phyloP scores from a whole-genome alignment of 768 basidiomycete genomes.

The Agaricus bisporus region DNA sequence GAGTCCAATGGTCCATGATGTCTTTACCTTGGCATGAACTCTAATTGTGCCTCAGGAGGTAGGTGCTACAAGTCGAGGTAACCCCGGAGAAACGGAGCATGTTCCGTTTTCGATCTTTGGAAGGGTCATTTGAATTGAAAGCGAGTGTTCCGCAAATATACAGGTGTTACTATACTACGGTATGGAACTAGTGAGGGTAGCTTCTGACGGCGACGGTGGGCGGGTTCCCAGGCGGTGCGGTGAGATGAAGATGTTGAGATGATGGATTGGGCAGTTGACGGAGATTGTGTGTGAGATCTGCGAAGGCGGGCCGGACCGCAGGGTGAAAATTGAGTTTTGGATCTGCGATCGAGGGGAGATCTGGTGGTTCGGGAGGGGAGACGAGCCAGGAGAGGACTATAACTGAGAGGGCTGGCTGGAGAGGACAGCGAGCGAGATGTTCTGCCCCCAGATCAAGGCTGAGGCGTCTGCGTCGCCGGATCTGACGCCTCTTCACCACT shows the following conservation, averaged over 20 bases:
- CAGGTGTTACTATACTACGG: too few species aligned
- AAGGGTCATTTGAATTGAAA: too few species aligned
- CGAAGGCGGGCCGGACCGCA: conserved; percentile 1
- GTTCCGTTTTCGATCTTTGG: too few species aligned
- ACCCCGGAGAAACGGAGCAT: too few species aligned
- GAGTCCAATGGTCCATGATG: too few species aligned
- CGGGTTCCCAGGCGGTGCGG: too few species aligned
- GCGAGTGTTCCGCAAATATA: too few species aligned
- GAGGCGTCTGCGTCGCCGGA: conserved; percentile 39
- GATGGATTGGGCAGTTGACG: background rate
- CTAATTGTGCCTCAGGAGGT: too few species aligned
- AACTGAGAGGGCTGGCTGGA: background rate
- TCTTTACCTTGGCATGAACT: too few species aligned
- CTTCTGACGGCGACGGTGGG: too few species aligned
- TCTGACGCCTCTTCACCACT: conserved; percentile 32
- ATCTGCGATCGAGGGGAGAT: conserved; percentile 6
- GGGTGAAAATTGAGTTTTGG: conserved; percentile 6
- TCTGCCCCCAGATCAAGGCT: conserved; percentile 31
- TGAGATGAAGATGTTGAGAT: background rate
- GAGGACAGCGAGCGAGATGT: background rate
- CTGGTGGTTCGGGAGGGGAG: conserved; percentile 6
- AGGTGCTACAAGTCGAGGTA: too few species aligned
- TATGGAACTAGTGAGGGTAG: too few species aligned
- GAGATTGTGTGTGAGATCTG: background rate
- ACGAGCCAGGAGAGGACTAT: conserved; percentile 7